Percentiles rank a stretch among this genome's conserved stretches.
These are phyloP conservation scores for Fusarium sp. DNA, from an alignment of 2,329 filamentous ascomycete genomes.

Conservation along the genomic window DNA sequence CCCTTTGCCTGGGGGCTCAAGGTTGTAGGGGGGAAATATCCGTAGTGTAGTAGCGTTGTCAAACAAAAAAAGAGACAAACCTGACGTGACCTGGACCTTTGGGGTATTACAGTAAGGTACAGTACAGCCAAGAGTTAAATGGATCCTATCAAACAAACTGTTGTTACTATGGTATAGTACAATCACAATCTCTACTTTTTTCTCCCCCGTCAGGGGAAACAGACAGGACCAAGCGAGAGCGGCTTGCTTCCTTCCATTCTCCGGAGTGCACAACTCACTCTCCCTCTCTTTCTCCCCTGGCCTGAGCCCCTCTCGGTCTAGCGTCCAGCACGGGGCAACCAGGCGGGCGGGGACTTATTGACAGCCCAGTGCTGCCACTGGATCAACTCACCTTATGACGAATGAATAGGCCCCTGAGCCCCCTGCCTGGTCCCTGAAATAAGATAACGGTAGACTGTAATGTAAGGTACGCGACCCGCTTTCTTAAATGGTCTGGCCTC, in stretches of 20 bases:
- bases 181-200: background rate
- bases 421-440: conserved; percentile 39
- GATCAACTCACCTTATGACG: conserved; percentile 12
- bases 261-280: background rate
- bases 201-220: conserved; percentile 45
- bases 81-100: background rate
- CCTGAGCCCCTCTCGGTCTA: conserved; percentile 34
- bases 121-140: background rate
- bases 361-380: conserved; percentile 9
- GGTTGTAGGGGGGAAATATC: background rate
- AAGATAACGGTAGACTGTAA: conserved; percentile 18
- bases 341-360: conserved; percentile 20
- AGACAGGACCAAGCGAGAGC: conserved; percentile 24
- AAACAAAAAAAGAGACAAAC: background rate
- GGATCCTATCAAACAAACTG: conserved; percentile 17
- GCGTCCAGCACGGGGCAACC: conserved; percentile 40
- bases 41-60: background rate
- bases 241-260: conserved; percentile 16
- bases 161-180: background rate
- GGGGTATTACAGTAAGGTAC: background rate
- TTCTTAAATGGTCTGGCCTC: conserved; percentile 18
- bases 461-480: conserved; percentile 37
- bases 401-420: conserved; percentile 5
- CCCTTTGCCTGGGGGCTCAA: background rate
- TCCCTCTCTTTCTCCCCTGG: conserved; percentile 22